These are phyloP conservation scores for Trametes gibbosa DNA, from an alignment of 768 basidiomycete genomes.

Conservation along the genomic window DNA sequence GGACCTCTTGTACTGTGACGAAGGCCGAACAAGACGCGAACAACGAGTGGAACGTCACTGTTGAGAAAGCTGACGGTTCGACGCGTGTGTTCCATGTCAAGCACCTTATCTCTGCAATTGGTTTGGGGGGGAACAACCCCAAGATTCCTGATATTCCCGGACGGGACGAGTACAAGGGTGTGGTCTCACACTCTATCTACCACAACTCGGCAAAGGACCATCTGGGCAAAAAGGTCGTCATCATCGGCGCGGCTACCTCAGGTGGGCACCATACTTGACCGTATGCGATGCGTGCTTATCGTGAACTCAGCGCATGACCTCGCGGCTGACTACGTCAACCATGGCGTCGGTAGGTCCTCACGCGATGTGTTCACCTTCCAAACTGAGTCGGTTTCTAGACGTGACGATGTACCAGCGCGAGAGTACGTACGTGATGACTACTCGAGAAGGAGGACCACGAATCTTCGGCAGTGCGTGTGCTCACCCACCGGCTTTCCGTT, in stretches of 20 bases:
- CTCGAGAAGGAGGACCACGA: conserved; percentile 35
- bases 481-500: neutral
- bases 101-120: conserved; percentile 41
- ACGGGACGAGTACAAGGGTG: conserved; percentile 60
- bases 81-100: conserved; percentile 28
- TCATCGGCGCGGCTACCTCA: conserved; percentile 66
- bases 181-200: conserved; percentile 55
- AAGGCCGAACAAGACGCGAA: conserved; percentile 22
- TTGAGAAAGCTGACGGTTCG: conserved; percentile 35
- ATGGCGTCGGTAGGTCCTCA: conserved; percentile 42
- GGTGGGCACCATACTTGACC: conserved; percentile 27
- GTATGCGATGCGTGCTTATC: neutral
- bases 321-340: conserved; percentile 41
- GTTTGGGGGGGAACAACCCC: conserved; percentile 38
- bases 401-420: conserved; percentile 60
- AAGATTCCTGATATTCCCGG: conserved; percentile 35
- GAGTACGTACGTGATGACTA: conserved; percentile 45
- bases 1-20: conserved; percentile 45
- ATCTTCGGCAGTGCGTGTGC: conserved; percentile 29
- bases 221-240: conserved; percentile 65
- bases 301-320: conserved; percentile 43
- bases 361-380: neutral
- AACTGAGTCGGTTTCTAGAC: conserved; percentile 26
- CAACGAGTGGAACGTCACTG: conserved; percentile 30
- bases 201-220: conserved; percentile 57